These are phyloP conservation scores for Suhomyces taliae DNA, from an alignment of 1,139 yeast genomes.

Conservation along the genomic window DNA sequence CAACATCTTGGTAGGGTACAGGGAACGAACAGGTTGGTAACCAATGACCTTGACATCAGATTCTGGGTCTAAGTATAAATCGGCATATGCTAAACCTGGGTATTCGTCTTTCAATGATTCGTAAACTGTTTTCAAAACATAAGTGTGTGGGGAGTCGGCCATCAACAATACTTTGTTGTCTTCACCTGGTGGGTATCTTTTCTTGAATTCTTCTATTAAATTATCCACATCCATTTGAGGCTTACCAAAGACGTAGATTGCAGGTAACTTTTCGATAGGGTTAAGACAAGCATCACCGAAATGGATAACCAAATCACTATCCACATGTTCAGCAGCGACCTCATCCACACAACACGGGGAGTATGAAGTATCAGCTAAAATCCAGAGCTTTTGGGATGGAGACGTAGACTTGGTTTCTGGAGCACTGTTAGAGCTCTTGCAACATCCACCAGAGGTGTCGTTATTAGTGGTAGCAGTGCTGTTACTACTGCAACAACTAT, in stretches of 20 bases:
- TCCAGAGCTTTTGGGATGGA: slow-evolving; percentile 50
- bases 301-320: slow-evolving; percentile 83
- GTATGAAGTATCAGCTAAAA: slow-evolving; percentile 92
- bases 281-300: slow-evolving; percentile 95
- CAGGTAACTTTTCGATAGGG: slow-evolving; percentile 68
- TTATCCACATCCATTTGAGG: slow-evolving; percentile 48
- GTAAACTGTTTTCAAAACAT: slow-evolving; percentile 38
- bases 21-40: slow-evolving; percentile 23
- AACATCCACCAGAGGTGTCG: neutral
- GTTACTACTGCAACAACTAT: neutral
- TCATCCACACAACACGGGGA: slow-evolving; percentile 96
- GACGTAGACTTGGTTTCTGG: neutral
- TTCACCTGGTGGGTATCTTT: slow-evolving; percentile 26
- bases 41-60: slow-evolving; percentile 44
- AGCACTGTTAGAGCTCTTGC: neutral
- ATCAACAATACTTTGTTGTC: slow-evolving; percentile 52
- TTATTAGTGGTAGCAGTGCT: neutral
- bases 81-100: slow-evolving; percentile 49
- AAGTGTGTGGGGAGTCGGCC: slow-evolving; percentile 67
- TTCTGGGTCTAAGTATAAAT: slow-evolving; percentile 36
- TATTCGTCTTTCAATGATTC: slow-evolving; percentile 35
- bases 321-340: slow-evolving; percentile 92
- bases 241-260: slow-evolving; percentile 74
- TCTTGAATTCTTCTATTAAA: slow-evolving; percentile 36
- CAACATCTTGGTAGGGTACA: slow-evolving; percentile 14